phyloP scores from a whole-genome alignment of 768 basidiomycete genomes.

The Auriscalpium microsporum region DNA sequence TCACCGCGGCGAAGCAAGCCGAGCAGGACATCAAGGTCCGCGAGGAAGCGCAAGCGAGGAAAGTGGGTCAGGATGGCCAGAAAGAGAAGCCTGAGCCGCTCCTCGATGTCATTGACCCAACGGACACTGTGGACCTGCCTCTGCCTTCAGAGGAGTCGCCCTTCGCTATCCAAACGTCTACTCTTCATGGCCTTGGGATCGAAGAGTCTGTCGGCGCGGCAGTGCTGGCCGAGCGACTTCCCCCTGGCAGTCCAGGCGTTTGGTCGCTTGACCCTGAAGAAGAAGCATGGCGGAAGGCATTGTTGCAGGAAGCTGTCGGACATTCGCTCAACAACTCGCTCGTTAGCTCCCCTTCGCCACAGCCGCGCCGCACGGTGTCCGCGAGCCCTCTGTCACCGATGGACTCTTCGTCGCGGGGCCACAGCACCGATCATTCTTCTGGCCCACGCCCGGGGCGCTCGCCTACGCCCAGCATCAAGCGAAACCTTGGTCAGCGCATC shows the following conservation, averaged over 20 bases:
- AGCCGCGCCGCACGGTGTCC: conserved; percentile 4
- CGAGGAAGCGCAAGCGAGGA: conserved; percentile 38
- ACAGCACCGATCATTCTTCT: neutral
- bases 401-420: neutral
- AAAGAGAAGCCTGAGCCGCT: conserved; percentile 12
- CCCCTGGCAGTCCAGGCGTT: conserved; percentile 51
- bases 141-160: conserved; percentile 60
- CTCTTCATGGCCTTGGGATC: conserved; percentile 62
- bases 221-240: conserved; percentile 64
- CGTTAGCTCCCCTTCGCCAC: conserved; percentile 33
- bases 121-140: conserved; percentile 75
- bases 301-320: conserved; percentile 72
- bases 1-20: conserved; percentile 62
- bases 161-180: conserved; percentile 69
- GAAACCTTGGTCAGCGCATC: conserved; percentile 14
- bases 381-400: neutral
- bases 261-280: conserved; percentile 47
- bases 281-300: conserved; percentile 66
- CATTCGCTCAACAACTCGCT: conserved; percentile 59
- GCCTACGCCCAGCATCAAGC: conserved; percentile 9
- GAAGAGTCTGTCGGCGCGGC: conserved; percentile 70
- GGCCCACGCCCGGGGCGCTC: conserved; percentile 5
- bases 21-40: conserved; percentile 62
- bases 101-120: conserved; percentile 70
- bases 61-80: conserved; percentile 19